Evolutionary conservation across 2,329 filamentous ascomycete genomes (phyloP), one percentile per base, ranked within the genome.

Genomic region (Ceratocystis cubensis): DNA sequence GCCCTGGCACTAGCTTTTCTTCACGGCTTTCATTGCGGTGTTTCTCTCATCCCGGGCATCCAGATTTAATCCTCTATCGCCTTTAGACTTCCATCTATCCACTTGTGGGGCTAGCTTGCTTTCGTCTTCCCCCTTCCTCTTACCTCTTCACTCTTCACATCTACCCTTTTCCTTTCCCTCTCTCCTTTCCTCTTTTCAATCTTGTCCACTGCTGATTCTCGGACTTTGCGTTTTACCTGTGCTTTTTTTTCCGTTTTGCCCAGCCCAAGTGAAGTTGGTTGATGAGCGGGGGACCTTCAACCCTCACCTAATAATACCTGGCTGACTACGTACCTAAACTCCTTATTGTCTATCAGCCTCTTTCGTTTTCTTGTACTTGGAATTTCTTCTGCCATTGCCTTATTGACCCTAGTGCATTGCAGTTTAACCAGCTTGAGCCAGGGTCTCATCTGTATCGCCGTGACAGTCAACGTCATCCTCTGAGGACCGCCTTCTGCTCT

Each of bases 1-100:
- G 46, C 46, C 46, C n/a, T 50, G 46, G 46, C 46, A 50, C 46
- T 50, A 50, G 46, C 46, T 50, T 50, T 50, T 50, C 17, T 50
- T 22, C 22, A 50, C 46, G 46, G n/a, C 46, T 50, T 20, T 50
- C 46, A n/a, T 50, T 22, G 15, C 46, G 46, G 46, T 50, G 46
- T 50, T 50, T 50, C 46, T 46, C 37, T 41, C 37, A 41, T 13
- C 10, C 37, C 37, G 37, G 37, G 37, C 41, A 25, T 20, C 61
- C 28, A 46, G 10, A 13, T 15, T 22, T 33, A 46, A 20, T 25
- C 61, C n/a, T 20, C 25, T 20, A 46, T 44, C 44, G 41, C 44
- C 33, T 63, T 37, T 41, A 41, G 37, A 20, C 59, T 45, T 45
- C 30, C 13, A 15, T 20, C n/a, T 61, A 17, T 45, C 20, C 41